Conservation (phyloP, 1,284 basidiomycete species). For the Jaminaea rosea region DNA sequence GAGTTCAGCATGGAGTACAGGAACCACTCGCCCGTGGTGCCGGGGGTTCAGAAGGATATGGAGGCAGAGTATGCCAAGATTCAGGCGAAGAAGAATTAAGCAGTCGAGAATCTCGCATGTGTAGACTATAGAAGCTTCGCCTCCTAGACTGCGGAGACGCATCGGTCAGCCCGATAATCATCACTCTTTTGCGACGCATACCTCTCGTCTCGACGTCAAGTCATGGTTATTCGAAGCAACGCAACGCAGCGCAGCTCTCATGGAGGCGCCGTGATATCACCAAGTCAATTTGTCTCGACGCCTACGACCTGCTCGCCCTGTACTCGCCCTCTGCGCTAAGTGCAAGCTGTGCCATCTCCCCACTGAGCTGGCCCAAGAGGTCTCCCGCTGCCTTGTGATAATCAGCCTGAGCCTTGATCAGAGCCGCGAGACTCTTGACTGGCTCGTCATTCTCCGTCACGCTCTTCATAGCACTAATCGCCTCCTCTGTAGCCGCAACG, state of each 20-base stretch:
- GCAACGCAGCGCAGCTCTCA: too few relatives aligned
- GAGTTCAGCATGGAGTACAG: constrained; percentile 70
- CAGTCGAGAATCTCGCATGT: not conserved
- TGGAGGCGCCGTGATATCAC: too few relatives aligned
- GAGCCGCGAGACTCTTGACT: constrained; percentile 80
- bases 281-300: too few relatives aligned
- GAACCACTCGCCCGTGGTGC: constrained; percentile 72
- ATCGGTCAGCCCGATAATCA: too few relatives aligned
- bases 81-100: constrained; percentile 13
- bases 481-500: constrained; percentile 93
- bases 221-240: too few relatives aligned
- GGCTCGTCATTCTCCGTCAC: constrained; percentile 96
- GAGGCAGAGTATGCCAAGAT: constrained; percentile 51
- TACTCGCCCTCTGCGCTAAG: constrained; percentile 85
- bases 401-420: constrained; percentile 79
- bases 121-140: too few relatives aligned
- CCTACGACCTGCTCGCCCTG: constrained; percentile 53
- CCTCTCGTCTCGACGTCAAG: too few relatives aligned
- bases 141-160: too few relatives aligned
- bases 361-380: constrained; percentile 56
- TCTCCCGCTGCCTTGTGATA: constrained; percentile 79
- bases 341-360: constrained; percentile 79
- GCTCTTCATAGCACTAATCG: constrained; percentile 94
- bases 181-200: too few relatives aligned
- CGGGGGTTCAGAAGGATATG: constrained; percentile 75